A percentile compares a stretch with the other conserved stretches of the same genome.
Evolutionary conservation across 148 eudicot genomes (phyloP).

Genomic region (Vaccinium myrtillus): DNA sequence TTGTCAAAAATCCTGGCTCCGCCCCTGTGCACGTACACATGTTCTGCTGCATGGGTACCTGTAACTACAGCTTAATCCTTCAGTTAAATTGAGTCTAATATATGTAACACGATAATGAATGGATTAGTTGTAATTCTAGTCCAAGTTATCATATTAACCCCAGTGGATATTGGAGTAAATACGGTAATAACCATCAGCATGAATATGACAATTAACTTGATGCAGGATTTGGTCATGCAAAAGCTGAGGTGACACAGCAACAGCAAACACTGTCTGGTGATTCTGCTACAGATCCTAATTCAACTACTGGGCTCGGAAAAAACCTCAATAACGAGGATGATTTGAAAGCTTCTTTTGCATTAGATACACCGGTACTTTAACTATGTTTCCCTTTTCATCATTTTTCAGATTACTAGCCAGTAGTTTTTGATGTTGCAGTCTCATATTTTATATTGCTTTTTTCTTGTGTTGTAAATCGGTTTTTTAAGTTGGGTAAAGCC

Average conservation of each 20-base stretch:
- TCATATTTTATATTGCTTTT: neutral
- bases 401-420: neutral
- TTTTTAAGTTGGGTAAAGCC: neutral
- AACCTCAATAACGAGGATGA: conserved; percentile 71
- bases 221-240: conserved; percentile 51
- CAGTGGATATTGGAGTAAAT: neutral
- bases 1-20: too few species aligned
- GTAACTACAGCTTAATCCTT: neutral
- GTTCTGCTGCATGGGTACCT: neutral
- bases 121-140: neutral
- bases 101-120: neutral
- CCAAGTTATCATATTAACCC: neutral
- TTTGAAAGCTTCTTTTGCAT: conserved; percentile 53
- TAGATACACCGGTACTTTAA: conserved; percentile 65
- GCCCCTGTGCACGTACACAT: too few species aligned
- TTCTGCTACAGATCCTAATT: conserved; percentile 45
- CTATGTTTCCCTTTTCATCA: neutral
- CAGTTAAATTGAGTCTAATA: neutral
- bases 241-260: conserved; percentile 67
- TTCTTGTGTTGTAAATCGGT: neutral
- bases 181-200: neutral
- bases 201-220: conserved; percentile 13
- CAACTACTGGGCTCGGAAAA: conserved; percentile 57
- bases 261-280: conserved; percentile 59
- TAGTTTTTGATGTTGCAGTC: neutral